Evolutionary conservation across 1,284 basidiomycete species (phyloP).

Genomic region (Heterobasidion occidentale): DNA sequence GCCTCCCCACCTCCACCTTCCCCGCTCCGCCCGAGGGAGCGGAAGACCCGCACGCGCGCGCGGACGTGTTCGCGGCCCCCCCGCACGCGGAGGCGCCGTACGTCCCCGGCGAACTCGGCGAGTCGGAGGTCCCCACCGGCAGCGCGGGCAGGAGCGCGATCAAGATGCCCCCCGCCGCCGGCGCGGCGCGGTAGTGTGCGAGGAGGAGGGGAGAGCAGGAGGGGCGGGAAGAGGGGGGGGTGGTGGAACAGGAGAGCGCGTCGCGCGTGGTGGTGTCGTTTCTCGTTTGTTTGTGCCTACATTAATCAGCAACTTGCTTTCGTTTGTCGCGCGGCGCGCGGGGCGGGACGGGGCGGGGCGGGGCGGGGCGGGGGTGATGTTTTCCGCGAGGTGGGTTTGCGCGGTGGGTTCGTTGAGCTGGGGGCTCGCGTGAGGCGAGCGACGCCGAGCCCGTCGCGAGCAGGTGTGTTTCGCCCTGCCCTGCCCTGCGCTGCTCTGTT

Average conservation of each 20-base stretch:
- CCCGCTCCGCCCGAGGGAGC: slow-evolving; percentile 26
- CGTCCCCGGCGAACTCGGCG: slow-evolving; percentile 43
- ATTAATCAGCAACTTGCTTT: too few relatives aligned
- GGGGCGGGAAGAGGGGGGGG: background rate
- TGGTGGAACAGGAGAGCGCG: background rate
- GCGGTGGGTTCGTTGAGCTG: too few relatives aligned
- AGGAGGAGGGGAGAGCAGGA: background rate
- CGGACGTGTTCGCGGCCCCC: slow-evolving; percentile 34
- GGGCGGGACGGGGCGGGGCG: too few relatives aligned
- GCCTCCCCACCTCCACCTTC: slow-evolving; percentile 68
- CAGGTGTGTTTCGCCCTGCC: too few relatives aligned
- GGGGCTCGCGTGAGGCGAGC: too few relatives aligned
- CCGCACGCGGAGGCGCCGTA: slow-evolving; percentile 32
- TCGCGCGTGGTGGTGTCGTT: background rate
- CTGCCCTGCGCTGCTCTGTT: too few relatives aligned
- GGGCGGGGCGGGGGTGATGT: too few relatives aligned
- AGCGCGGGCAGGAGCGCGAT: slow-evolving; percentile 43
- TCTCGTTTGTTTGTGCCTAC: background rate
- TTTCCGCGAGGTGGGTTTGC: too few relatives aligned
- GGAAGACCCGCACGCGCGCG: slow-evolving; percentile 28
- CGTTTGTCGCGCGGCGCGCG: too few relatives aligned
- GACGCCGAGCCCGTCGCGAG: too few relatives aligned
- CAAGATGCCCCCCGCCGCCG: background rate
- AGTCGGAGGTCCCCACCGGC: slow-evolving; percentile 60
- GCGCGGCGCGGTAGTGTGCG: background rate